phyloP scores from a whole-genome alignment of 2,329 filamentous ascomycete species.

The Neonectria neomacrospora region DNA sequence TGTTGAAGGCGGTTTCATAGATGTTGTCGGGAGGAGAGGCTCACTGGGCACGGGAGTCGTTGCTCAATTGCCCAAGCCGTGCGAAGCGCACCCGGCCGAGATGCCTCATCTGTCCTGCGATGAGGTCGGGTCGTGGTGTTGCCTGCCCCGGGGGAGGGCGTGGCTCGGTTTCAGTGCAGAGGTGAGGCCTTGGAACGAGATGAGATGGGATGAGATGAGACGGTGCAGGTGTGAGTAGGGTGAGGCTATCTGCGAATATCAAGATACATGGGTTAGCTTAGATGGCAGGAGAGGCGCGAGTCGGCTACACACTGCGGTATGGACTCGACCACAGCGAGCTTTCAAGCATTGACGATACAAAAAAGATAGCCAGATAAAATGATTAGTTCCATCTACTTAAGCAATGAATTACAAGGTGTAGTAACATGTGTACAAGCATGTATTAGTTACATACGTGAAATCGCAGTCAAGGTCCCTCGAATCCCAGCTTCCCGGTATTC shows the following conservation, averaged over 20 bases:
- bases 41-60: neutral
- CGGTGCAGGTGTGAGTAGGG: neutral
- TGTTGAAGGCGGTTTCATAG: neutral
- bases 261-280: neutral
- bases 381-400: neutral
- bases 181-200: neutral
- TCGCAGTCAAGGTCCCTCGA: neutral
- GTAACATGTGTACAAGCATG: neutral
- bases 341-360: neutral
- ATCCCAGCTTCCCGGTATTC: neutral
- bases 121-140: neutral
- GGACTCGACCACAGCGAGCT: neutral
- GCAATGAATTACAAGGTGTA: neutral
- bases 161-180: neutral
- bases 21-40: neutral
- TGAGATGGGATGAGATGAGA: neutral
- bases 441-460: neutral
- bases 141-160: too few relatives aligned
- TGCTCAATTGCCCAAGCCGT: conserved; percentile 4
- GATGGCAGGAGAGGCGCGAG: neutral
- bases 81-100: neutral
- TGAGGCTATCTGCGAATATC: neutral
- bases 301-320: neutral
- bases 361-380: neutral
- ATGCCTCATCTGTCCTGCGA: neutral